Percentiles rank a stretch among this genome's conserved stretches.
Conservation (phyloP, 2,329 filamentous ascomycete genomes). For the Byssoonygena ceratinophila region DNA sequence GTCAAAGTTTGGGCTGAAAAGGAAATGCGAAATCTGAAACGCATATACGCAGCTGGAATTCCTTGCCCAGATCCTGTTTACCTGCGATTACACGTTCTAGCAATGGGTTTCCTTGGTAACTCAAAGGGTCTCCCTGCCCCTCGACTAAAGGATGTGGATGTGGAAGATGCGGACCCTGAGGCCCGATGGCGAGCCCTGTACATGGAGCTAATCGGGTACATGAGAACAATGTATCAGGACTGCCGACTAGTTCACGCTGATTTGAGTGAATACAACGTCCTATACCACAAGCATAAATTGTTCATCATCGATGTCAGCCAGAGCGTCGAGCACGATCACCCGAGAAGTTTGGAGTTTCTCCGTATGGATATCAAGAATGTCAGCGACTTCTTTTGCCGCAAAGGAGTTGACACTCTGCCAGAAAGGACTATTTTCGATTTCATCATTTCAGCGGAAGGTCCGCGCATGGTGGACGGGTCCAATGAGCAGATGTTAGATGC, state of each 20-base stretch:
- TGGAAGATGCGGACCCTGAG: slow-evolving; percentile 57
- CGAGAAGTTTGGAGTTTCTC: slow-evolving; percentile 80
- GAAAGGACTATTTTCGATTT: slow-evolving; percentile 79
- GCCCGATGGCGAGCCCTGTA: slow-evolving; percentile 70
- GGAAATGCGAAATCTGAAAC: slow-evolving; percentile 85
- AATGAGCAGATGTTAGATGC: slow-evolving; percentile 49
- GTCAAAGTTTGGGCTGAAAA: slow-evolving; percentile 99
- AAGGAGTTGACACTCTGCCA: slow-evolving; percentile 68
- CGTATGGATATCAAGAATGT: slow-evolving; percentile 99
- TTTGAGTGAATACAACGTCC: slow-evolving; percentile 93
- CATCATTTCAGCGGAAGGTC: slow-evolving; percentile 54
- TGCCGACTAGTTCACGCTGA: slow-evolving; percentile 91
- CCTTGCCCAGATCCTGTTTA: slow-evolving; percentile 81
- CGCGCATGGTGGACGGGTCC: slow-evolving; percentile 22
- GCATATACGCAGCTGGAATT: slow-evolving; percentile 74
- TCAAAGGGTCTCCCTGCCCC: slow-evolving; percentile 79
- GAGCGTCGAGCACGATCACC: slow-evolving; percentile 93
- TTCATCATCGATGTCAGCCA: slow-evolving; percentile 98
- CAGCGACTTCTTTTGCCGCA: slow-evolving; percentile 78
- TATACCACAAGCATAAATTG: slow-evolving; percentile 71
- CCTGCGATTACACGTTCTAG: slow-evolving; percentile 84
- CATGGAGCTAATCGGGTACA: slow-evolving; percentile 70
- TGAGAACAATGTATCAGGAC: slow-evolving; percentile 86
- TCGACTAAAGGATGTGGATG: slow-evolving; percentile 72
- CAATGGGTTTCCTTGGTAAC: slow-evolving; percentile 89